A percentile compares a stretch with the other conserved stretches of the same genome.
Conservation (phyloP, 176 grass and related monocot genomes). For the Musa troglodytarum region DNA sequence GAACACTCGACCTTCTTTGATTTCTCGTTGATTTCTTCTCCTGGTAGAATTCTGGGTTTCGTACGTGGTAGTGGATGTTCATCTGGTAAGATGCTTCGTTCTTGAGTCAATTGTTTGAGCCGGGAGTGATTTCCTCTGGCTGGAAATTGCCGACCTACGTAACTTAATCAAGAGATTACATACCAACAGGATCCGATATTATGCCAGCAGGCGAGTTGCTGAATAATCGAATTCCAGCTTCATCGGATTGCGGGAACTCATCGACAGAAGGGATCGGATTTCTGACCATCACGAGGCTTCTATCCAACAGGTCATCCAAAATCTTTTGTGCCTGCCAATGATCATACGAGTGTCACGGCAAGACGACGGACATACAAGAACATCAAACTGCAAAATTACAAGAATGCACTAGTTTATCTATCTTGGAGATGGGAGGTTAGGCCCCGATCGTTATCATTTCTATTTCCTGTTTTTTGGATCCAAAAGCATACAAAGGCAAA, state of each 20-base stretch:
- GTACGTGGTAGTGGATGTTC: constrained; percentile 43
- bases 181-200: constrained; percentile 45
- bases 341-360: background rate
- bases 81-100: constrained; percentile 42
- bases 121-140: constrained; percentile 14
- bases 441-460: background rate
- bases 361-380: background rate
- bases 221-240: constrained; percentile 65
- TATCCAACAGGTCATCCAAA: constrained; percentile 73
- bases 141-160: constrained; percentile 1
- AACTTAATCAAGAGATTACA: constrained; percentile 10
- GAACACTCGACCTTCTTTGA: constrained; percentile 64
- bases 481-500: background rate
- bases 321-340: constrained; percentile 61
- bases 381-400: background rate
- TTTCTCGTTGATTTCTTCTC: constrained; percentile 56
- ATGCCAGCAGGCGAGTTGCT: constrained; percentile 72
- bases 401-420: too few relatives aligned
- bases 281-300: constrained; percentile 61
- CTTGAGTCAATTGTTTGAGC: constrained; percentile 24
- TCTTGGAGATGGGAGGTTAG: background rate
- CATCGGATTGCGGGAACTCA: constrained; percentile 33
- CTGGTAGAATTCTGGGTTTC: constrained; percentile 68
- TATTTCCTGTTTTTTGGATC: background rate
- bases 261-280: constrained; percentile 23